Percentiles rank a stretch among this genome's conserved stretches.
phyloP scores from a whole-genome alignment of 2,329 filamentous ascomycete genomes.

The Didymella glomerata region DNA sequence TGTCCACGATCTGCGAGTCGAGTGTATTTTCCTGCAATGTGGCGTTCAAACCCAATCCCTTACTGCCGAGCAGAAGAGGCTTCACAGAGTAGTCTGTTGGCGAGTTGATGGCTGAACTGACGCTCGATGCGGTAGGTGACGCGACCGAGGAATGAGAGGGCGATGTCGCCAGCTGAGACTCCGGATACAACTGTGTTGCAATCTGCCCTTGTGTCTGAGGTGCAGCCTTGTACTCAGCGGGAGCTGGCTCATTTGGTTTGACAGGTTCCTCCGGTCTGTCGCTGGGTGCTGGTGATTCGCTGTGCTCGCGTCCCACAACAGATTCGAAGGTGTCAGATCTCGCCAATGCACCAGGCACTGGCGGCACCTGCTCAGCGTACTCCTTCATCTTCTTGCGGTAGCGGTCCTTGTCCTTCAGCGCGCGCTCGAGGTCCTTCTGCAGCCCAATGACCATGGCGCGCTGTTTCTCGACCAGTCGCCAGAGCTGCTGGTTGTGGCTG shows the following conservation, averaged over 20 bases:
- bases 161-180: slow-evolving; percentile 44
- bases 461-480: slow-evolving; percentile 96
- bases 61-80: slow-evolving; percentile 35
- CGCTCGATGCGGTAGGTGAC: slow-evolving; percentile 32
- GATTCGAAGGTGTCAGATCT: slow-evolving; percentile 48
- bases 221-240: slow-evolving; percentile 33
- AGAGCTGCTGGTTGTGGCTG: slow-evolving; percentile 90
- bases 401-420: slow-evolving; percentile 91
- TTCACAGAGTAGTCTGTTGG: slow-evolving; percentile 48
- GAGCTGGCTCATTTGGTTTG: slow-evolving; percentile 29
- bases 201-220: slow-evolving; percentile 22
- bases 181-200: slow-evolving; percentile 32
- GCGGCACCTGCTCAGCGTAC: slow-evolving; percentile 59
- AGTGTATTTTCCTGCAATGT: slow-evolving; percentile 28
- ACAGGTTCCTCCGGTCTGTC: slow-evolving; percentile 43
- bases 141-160: slow-evolving; percentile 38
- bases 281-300: slow-evolving; percentile 49
- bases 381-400: slow-evolving; percentile 94
- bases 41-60: slow-evolving; percentile 38
- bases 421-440: slow-evolving; percentile 91
- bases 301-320: slow-evolving; percentile 47
- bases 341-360: slow-evolving; percentile 44
- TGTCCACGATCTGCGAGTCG: slow-evolving; percentile 23
- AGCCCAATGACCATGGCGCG: slow-evolving; percentile 90
- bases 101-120: slow-evolving; percentile 40